phyloP scores from a whole-genome alignment of 2,329 filamentous ascomycete genomes.

The Neurospora sp. region DNA sequence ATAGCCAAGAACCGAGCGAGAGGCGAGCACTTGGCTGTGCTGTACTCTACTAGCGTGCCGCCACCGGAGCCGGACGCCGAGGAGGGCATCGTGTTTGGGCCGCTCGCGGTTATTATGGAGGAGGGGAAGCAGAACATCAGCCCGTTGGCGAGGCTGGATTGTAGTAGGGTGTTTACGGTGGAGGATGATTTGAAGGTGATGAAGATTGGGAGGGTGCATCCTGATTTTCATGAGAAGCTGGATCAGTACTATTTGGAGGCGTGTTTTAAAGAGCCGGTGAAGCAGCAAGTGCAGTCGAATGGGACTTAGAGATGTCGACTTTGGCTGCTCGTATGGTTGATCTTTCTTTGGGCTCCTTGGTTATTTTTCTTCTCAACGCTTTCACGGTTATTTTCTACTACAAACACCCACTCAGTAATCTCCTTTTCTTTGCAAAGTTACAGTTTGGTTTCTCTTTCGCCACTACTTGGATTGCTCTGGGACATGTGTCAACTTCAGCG shows the following conservation, averaged over 20 bases:
- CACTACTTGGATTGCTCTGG: not conserved
- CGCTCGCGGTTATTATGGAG: slow-evolving; percentile 20
- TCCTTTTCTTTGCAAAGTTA: not conserved
- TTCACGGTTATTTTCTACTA: not conserved
- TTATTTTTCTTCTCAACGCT: not conserved
- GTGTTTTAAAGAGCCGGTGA: slow-evolving; percentile 3
- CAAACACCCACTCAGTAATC: not conserved
- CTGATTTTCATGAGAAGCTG: slow-evolving; percentile 8
- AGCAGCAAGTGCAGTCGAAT: not conserved
- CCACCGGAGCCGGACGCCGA: slow-evolving; percentile 13
- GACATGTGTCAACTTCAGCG: not conserved
- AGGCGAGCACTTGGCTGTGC: slow-evolving; percentile 15
- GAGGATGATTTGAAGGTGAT: slow-evolving; percentile 18
- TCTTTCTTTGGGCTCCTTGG: not conserved
- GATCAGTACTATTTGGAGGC: slow-evolving; percentile 16
- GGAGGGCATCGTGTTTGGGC: slow-evolving; percentile 14
- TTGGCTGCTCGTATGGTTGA: not conserved
- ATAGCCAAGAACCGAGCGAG: slow-evolving; percentile 8
- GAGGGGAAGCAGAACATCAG: slow-evolving; percentile 17
- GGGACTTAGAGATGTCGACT: not conserved
- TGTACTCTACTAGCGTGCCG: slow-evolving; percentile 12
- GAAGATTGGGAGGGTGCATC: slow-evolving; percentile 20
- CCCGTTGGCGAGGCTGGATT: slow-evolving; percentile 19
- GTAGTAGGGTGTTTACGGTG: slow-evolving; percentile 19
- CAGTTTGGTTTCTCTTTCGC: not conserved